Conservation (phyloP, 2,329 filamentous ascomycete species). For the Trichoderma hamatum region DNA sequence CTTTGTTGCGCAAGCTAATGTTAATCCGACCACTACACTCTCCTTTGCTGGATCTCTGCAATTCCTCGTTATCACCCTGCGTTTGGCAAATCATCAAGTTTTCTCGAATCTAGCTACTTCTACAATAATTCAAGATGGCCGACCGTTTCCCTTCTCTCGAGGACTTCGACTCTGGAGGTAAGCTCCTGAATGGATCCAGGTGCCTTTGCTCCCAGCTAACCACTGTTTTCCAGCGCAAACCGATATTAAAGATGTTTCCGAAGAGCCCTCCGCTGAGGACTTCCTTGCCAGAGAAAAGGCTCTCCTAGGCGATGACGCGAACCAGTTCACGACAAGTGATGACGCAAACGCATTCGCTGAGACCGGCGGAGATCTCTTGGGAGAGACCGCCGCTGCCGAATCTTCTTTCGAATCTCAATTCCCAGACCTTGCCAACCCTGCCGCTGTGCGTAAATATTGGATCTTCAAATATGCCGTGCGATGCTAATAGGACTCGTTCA, state of each 20-base stretch:
- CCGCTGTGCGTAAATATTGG: conserved; percentile 38
- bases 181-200: conserved; percentile 33
- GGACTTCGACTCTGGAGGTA: conserved; percentile 71
- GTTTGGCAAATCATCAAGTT: neutral
- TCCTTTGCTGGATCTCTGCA: conserved; percentile 3
- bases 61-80: neutral
- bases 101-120: neutral
- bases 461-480: neutral
- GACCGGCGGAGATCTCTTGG: conserved; percentile 70
- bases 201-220: conserved; percentile 23
- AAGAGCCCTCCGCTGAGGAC: conserved; percentile 69
- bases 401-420: conserved; percentile 82
- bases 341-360: conserved; percentile 69
- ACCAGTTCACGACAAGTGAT: conserved; percentile 80
- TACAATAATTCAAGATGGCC: conserved; percentile 58
- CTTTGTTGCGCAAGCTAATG: conserved; percentile 13
- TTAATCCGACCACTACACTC: conserved; percentile 6
- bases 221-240: conserved; percentile 62
- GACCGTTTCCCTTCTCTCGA: conserved; percentile 79
- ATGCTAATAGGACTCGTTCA: conserved; percentile 16
- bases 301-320: conserved; percentile 86
- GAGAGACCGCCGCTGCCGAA: conserved; percentile 61
- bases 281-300: conserved; percentile 93
- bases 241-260: conserved; percentile 60
- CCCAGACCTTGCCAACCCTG: conserved; percentile 67